phyloP scores from a whole-genome alignment of 2,329 filamentous ascomycete genomes.

The Claviceps sp. region DNA sequence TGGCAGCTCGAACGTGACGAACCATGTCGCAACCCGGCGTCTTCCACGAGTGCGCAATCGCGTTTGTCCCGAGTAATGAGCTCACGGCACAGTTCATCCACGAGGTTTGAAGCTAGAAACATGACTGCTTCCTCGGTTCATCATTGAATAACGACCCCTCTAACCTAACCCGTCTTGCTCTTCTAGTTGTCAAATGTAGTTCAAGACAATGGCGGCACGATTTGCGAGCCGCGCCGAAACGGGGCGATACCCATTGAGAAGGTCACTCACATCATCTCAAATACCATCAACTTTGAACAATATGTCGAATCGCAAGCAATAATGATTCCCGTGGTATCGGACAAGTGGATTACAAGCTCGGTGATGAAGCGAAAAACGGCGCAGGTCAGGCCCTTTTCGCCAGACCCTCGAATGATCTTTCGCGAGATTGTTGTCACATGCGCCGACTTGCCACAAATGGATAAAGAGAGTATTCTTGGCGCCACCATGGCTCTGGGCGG shows the following conservation, averaged over 20 bases:
- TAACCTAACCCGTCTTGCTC: not conserved
- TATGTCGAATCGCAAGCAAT: slow-evolving; percentile 61
- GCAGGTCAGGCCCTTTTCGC: slow-evolving; percentile 73
- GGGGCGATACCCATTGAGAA: slow-evolving; percentile 33
- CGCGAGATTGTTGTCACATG: slow-evolving; percentile 72
- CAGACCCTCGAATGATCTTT: slow-evolving; percentile 84
- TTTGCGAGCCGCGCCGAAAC: slow-evolving; percentile 33
- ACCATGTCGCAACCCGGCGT: slow-evolving; percentile 20
- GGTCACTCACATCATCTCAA: slow-evolving; percentile 46
- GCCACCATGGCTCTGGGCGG: slow-evolving; percentile 84
- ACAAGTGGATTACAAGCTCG: slow-evolving; percentile 65
- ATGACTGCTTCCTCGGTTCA: too few relatives aligned
- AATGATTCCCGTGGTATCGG: slow-evolving; percentile 74
- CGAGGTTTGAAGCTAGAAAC: slow-evolving; percentile 18
- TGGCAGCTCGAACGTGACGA: not conserved
- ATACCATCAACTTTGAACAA: slow-evolving; percentile 82
- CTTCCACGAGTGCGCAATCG: slow-evolving; percentile 30
- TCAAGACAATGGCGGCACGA: slow-evolving; percentile 34
- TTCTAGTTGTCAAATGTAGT: slow-evolving; percentile 29
- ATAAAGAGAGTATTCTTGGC: slow-evolving; percentile 85
- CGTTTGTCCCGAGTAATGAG: slow-evolving; percentile 30
- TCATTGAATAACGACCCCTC: slow-evolving; percentile 1
- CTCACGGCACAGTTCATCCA: slow-evolving; percentile 27
- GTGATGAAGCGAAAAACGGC: slow-evolving; percentile 56
- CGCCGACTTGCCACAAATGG: slow-evolving; percentile 69